Conservation (phyloP, 2,329 filamentous ascomycete species). For the Monilinia vaccinii-corymbosi region DNA sequence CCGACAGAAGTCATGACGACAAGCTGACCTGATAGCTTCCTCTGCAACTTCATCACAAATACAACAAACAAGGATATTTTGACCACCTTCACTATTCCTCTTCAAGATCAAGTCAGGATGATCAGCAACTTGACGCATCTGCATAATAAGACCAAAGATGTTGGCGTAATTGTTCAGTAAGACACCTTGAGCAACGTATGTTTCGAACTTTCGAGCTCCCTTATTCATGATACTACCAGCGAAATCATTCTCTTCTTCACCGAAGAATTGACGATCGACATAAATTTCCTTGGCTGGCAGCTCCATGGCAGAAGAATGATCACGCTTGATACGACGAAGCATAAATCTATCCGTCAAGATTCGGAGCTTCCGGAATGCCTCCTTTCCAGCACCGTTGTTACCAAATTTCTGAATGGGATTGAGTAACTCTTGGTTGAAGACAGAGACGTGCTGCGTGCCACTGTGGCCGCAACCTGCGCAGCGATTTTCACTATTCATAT, state of each 20-base stretch:
- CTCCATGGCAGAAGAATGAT: conserved; percentile 92
- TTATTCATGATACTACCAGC: conserved; percentile 93
- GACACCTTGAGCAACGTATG: conserved; percentile 88
- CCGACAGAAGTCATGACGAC: conserved; percentile 87
- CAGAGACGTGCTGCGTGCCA: conserved; percentile 52
- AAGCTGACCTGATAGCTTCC: conserved; percentile 84
- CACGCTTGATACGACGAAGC: conserved; percentile 87
- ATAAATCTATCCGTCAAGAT: conserved; percentile 89
- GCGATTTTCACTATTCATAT: conserved; percentile 58
- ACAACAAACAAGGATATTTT: conserved; percentile 84
- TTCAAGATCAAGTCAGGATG: conserved; percentile 91
- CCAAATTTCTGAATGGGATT: conserved; percentile 66
- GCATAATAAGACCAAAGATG: conserved; percentile 98
- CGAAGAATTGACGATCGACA: conserved; percentile 91
- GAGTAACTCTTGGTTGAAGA: conserved; percentile 91
- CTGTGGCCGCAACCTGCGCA: conserved; percentile 60
- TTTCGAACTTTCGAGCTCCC: conserved; percentile 81
- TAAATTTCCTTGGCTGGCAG: conserved; percentile 89
- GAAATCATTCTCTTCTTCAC: conserved; percentile 92
- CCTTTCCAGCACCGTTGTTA: conserved; percentile 51
- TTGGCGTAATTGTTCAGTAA: conserved; percentile 98
- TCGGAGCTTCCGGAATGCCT: conserved; percentile 73
- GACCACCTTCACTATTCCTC: conserved; percentile 75
- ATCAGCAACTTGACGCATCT: conserved; percentile 96
- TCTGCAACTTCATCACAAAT: conserved; percentile 96